A percentile compares a stretch with the other conserved stretches of the same genome.
Conservation (phyloP, 129 eudicot species). For the Artemisia tridentata region DNA sequence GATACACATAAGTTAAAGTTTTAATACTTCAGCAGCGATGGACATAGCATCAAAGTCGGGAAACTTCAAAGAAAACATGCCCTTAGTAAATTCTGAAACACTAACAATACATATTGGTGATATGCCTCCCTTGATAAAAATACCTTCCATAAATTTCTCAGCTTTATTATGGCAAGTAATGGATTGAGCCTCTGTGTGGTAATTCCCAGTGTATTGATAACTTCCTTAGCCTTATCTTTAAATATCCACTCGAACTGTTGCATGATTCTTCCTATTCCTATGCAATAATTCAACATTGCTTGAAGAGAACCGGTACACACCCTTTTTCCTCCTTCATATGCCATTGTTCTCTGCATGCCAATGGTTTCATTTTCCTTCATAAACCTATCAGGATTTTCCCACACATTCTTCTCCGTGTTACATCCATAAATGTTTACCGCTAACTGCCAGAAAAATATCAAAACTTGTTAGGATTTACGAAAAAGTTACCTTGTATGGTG, state of each 20-base stretch:
- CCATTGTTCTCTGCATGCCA: slow-evolving; percentile 55
- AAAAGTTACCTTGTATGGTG: too few relatives aligned
- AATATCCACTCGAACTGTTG: slow-evolving; percentile 34
- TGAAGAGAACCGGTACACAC: slow-evolving; percentile 56
- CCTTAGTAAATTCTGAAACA: too few relatives aligned
- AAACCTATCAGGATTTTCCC: slow-evolving; percentile 77
- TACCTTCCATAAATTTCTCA: too few relatives aligned
- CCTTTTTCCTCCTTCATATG: slow-evolving; percentile 68
- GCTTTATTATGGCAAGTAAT: too few relatives aligned
- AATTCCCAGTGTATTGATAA: slow-evolving; percentile 22
- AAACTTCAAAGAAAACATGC: too few relatives aligned
- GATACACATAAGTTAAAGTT: too few relatives aligned
- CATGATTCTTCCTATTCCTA: slow-evolving; percentile 35
- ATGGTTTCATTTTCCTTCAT: slow-evolving; percentile 36
- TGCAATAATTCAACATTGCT: slow-evolving; percentile 30
- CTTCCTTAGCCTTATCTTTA: slow-evolving; percentile 21
- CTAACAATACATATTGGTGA: too few relatives aligned
- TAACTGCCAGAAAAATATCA: slow-evolving; percentile 37
- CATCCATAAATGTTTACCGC: slow-evolving; percentile 73
- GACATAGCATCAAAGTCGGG: too few relatives aligned
- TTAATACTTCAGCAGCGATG: too few relatives aligned
- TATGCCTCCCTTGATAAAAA: too few relatives aligned
- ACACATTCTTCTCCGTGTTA: slow-evolving; percentile 68
- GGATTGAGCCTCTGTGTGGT: too few relatives aligned
- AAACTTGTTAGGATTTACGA: background rate